Evolutionary conservation across 176 grass and related monocot species (phyloP).

Genomic region (Rhynchospora pubera): DNA sequence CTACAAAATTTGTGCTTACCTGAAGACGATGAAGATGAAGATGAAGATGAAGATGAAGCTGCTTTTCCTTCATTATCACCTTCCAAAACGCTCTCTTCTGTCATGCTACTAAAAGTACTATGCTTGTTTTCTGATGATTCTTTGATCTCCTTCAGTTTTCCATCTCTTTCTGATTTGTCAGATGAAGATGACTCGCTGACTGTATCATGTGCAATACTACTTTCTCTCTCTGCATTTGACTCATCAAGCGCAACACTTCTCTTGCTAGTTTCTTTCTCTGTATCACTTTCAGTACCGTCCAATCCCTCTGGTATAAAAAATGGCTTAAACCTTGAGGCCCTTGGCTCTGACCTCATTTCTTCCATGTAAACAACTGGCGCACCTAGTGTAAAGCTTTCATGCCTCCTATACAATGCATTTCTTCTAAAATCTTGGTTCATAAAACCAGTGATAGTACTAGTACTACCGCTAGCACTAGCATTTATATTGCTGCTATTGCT

Average conservation of each 20-base stretch:
- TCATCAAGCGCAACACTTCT: conserved; percentile 6
- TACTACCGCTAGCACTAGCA: background rate
- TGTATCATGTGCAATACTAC: background rate
- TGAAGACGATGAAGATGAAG: conserved; percentile 5
- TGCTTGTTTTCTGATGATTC: background rate
- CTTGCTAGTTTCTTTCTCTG: conserved; percentile 4
- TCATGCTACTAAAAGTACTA: background rate
- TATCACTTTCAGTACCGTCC: conserved; percentile 5
- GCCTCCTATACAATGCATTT: conserved; percentile 32
- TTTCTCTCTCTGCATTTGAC: conserved; percentile 20
- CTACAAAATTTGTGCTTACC: background rate
- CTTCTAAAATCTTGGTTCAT: conserved; percentile 5
- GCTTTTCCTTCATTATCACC: background rate
- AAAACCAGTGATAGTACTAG: background rate
- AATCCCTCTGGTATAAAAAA: conserved; percentile 26
- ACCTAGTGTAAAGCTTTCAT: conserved; percentile 39
- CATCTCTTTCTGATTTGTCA: background rate
- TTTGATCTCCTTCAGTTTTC: conserved; percentile 5
- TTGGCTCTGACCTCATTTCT: conserved; percentile 15
- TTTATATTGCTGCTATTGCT: background rate
- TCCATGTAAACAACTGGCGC: conserved; percentile 19
- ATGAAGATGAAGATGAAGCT: background rate
- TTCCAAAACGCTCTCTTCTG: conserved; percentile 14
- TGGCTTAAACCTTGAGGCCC: conserved; percentile 27
- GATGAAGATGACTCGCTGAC: conserved; percentile 8